Evolutionary conservation across 1,284 basidiomycete species (phyloP).

Genomic region (Ceratobasidium papillatum): DNA sequence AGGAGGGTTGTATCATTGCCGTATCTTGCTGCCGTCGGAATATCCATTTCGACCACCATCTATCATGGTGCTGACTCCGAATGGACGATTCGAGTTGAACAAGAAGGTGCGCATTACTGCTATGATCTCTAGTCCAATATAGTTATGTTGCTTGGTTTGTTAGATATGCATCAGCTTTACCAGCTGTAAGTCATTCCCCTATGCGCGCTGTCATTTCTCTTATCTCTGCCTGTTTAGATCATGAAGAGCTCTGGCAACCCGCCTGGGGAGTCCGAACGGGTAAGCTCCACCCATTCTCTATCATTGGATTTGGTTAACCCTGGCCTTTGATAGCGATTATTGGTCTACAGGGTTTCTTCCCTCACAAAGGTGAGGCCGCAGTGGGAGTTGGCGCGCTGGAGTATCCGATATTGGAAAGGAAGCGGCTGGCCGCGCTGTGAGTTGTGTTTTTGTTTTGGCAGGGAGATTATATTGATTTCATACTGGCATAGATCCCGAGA

Average conservation of each 20-base stretch:
- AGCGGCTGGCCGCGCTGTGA: constrained; percentile 80
- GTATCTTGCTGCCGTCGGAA: constrained; percentile 89
- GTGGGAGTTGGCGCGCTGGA: constrained; percentile 90
- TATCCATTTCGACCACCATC: constrained; percentile 96
- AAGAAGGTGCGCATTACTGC: constrained; percentile 75
- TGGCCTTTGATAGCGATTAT: constrained; percentile 71
- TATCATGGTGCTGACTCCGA: constrained; percentile 94
- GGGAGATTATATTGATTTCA: constrained; percentile 20
- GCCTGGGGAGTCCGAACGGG: constrained; percentile 97
- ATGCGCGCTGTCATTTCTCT: constrained; percentile 50
- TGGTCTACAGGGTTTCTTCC: constrained; percentile 91
- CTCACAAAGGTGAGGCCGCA: constrained; percentile 87
- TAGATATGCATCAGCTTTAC: constrained; percentile 95
- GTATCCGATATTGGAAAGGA: constrained; percentile 78
- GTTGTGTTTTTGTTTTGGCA: constrained; percentile 50
- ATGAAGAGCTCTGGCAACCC: constrained; percentile 94
- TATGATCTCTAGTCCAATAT: constrained; percentile 42
- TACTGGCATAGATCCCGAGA: constrained; percentile 69
- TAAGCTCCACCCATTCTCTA: constrained; percentile 50
- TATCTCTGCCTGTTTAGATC: constrained; percentile 59
- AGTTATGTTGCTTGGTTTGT: constrained; percentile 42
- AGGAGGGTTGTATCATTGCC: constrained; percentile 90
- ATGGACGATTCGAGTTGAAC: constrained; percentile 93
- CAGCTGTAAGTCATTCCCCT: constrained; percentile 64
- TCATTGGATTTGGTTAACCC: constrained; percentile 15